These are phyloP conservation scores for Vigna hirtella DNA, from an alignment of 306 rosid genomes.

Conservation along the genomic window DNA sequence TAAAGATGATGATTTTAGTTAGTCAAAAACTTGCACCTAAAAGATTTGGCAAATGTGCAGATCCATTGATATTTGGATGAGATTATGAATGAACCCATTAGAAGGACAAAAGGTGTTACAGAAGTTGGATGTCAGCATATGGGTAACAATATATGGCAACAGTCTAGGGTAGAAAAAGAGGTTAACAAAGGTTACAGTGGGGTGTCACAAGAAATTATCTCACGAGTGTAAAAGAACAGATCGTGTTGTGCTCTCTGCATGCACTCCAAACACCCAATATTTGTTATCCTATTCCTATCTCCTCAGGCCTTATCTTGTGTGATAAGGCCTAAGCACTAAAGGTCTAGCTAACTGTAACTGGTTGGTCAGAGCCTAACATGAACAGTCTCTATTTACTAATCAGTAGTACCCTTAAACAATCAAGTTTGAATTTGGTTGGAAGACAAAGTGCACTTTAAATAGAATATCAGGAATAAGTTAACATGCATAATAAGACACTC, in stretches of 20 bases:
- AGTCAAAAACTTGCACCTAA: neutral
- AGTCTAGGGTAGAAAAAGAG: neutral
- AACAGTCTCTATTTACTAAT: neutral
- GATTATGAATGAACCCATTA: constrained; percentile 3
- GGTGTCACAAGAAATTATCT: neutral
- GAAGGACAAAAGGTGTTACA: neutral
- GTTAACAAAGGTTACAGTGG: neutral
- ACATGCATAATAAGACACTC: neutral
- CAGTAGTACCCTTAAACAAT: neutral
- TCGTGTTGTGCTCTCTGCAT: neutral
- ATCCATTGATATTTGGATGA: constrained; percentile 18
- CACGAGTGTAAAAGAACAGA: constrained; percentile 4
- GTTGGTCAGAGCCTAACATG: neutral
- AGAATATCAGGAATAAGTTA: constrained; percentile 17
- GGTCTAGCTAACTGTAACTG: constrained; percentile 4
- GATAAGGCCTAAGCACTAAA: constrained; percentile 12
- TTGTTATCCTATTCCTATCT: constrained; percentile 13
- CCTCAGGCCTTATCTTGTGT: constrained; percentile 1
- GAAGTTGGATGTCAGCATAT: neutral
- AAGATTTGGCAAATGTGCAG: constrained; percentile 19
- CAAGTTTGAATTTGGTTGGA: constrained; percentile 18
- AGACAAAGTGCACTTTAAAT: neutral
- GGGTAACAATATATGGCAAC: neutral
- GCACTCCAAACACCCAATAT: constrained; percentile 22
- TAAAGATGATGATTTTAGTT: neutral